Evolutionary conservation across 306 rosid genomes (phyloP), one percentile per base, ranked within the genome.

Genomic region (Malus domestica): DNA sequence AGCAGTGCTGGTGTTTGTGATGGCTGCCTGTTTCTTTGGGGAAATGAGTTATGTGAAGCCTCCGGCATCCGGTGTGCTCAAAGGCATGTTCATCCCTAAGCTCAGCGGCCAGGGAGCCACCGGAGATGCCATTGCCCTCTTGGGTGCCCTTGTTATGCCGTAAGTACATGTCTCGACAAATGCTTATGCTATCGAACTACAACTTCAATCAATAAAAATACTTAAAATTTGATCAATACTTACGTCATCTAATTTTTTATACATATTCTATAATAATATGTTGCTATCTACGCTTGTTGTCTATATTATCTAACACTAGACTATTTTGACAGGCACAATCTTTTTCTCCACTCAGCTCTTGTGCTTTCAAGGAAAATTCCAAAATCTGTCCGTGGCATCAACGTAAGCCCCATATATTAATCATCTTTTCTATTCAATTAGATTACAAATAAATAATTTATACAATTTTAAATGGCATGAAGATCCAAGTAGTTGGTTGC

Each of bases 141-240:
- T 94, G 64, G 98, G 98, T 62, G 95, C 98, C 79, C 91, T 94
- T 35, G 68, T 94, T 76, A 94, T 94, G 97, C 96, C 97, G 98
- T 94, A 90, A 14, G 76, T 18, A 14, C 18, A 8, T 63, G 19
- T 63, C 3, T 8, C 7, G 23, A 30, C 6, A 61, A 27, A 5
- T 27, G 3, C 5, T 63, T 63, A 27, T 3, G 4, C 32, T 2
- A 11, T 30, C 13, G 8, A 10, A 15, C 10, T 61, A 0, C 15
- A 29, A 22, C 4, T 1, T 25, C 8, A 61, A 6, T 22, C 15
- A 1, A 58, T 22, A 0, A 20, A 0, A n/a, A 57, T 38, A 38
- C 42, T 20, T 22, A 12, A 25, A 49, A 49, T 42, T 9, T 42
- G 12, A 42, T 42, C 12, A 42, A 9, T 9, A 42, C 19, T 46